Conservation (phyloP, 2,329 filamentous ascomycete species). For the Beauveria rudraprayagi region DNA sequence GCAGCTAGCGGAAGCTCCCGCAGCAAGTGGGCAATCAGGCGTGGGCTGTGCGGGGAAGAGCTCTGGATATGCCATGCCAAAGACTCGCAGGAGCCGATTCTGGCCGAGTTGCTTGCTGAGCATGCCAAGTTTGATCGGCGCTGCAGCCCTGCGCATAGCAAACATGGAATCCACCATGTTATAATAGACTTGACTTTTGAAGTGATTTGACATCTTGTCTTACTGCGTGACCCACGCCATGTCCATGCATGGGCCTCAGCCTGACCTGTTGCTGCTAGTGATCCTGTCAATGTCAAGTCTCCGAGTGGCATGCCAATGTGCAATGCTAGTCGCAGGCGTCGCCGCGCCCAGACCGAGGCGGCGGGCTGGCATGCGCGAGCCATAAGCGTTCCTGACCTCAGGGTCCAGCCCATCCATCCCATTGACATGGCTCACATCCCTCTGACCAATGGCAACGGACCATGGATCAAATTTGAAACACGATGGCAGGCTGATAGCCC, state of each 20-base stretch:
- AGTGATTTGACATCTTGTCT: not conserved
- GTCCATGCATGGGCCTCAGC: not conserved
- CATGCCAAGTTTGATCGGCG: not conserved
- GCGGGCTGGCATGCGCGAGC: not conserved
- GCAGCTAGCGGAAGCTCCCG: constrained; percentile 8
- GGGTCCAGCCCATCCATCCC: not conserved
- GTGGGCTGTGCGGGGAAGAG: constrained; percentile 4
- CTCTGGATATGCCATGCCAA: not conserved
- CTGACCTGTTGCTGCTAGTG: not conserved
- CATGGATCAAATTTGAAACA: not conserved
- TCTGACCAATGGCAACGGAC: not conserved
- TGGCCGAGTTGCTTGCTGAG: not conserved
- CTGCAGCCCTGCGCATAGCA: not conserved
- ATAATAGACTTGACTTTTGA: not conserved
- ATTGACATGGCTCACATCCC: not conserved
- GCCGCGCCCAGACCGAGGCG: not conserved
- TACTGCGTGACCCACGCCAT: not conserved
- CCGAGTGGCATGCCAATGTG: not conserved
- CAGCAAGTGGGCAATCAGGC: constrained; percentile 6
- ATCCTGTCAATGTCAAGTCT: not conserved
- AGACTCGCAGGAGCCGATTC: not conserved
- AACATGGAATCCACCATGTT: not conserved
- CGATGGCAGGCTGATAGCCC: not conserved
- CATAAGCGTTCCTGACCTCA: not conserved
- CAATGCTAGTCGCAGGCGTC: not conserved